Percentiles rank a stretch among this genome's conserved stretches.
phyloP scores from a whole-genome alignment of 2,329 filamentous ascomycete species.

The Colletotrichum falcatum region DNA sequence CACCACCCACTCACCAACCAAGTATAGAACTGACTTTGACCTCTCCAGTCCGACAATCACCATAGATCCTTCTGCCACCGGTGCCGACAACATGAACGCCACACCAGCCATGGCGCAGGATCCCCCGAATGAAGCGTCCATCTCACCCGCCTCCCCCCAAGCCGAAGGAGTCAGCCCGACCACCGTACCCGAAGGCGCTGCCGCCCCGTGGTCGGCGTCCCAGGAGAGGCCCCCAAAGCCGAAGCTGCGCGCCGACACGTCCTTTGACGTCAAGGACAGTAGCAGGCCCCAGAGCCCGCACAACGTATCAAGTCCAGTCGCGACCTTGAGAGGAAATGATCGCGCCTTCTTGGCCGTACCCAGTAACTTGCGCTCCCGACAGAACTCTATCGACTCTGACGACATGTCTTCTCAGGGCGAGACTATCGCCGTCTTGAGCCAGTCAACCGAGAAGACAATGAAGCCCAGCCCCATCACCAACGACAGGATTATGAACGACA shows the following conservation, averaged over 20 bases:
- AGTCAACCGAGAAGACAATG: conserved; percentile 59
- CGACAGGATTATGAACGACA: conserved; percentile 71
- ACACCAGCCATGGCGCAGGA: conserved; percentile 48
- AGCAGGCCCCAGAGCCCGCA: conserved; percentile 76
- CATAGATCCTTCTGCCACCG: conserved; percentile 62
- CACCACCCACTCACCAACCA: neutral
- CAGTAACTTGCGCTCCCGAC: conserved; percentile 68
- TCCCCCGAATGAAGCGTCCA: conserved; percentile 42
- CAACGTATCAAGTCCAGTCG: conserved; percentile 73
- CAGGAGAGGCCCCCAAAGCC: conserved; percentile 46
- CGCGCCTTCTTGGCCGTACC: conserved; percentile 74
- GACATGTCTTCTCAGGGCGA: conserved; percentile 72
- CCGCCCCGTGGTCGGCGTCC: conserved; percentile 45
- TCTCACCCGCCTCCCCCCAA: conserved; percentile 52
- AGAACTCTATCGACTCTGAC: conserved; percentile 77
- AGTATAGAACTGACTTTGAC: conserved; percentile 35
- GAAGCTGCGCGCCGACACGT: conserved; percentile 66
- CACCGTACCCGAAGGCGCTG: conserved; percentile 50
- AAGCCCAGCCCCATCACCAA: conserved; percentile 56
- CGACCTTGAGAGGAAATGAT: conserved; percentile 58
- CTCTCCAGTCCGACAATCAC: conserved; percentile 63
- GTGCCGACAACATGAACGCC: conserved; percentile 46
- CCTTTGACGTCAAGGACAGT: conserved; percentile 72
- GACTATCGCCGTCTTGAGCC: conserved; percentile 65
- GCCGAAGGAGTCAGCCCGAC: conserved; percentile 57